Conservation (phyloP, 352 stramenopile species). For the Phytophthora sojae region DNA sequence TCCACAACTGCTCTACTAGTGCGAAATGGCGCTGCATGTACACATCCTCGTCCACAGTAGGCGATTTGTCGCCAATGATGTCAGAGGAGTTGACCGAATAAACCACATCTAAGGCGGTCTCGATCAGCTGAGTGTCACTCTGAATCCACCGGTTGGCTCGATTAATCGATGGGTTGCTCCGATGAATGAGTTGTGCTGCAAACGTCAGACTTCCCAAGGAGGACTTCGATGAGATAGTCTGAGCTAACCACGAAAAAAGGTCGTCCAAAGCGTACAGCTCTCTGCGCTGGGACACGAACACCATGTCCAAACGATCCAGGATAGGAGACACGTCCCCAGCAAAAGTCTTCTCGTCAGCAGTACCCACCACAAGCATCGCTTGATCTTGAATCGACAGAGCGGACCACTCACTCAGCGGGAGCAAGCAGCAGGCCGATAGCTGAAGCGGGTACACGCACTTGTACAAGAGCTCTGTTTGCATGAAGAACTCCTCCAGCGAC, state of each 20-base stretch:
- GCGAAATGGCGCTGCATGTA: conserved; percentile 33
- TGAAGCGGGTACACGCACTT: conserved; percentile 61
- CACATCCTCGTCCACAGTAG: conserved; percentile 18
- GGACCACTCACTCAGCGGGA: conserved; percentile 65
- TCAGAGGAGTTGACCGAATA: conserved; percentile 39
- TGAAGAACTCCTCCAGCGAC: conserved; percentile 54
- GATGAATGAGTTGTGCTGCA: conserved; percentile 63
- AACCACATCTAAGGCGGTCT: conserved; percentile 66
- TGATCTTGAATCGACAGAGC: conserved; percentile 68
- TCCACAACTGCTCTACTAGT: conserved; percentile 72
- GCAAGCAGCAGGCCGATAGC: conserved; percentile 46
- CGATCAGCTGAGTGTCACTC: conserved; percentile 54
- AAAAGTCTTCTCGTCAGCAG: conserved; percentile 21
- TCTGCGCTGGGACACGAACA: conserved; percentile 57
- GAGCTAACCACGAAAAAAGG: conserved; percentile 56
- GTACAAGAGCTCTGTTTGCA: conserved; percentile 65
- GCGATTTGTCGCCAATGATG: conserved; percentile 21
- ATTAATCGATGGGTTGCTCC: conserved; percentile 66
- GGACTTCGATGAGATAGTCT: conserved; percentile 38
- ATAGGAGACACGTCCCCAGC: conserved; percentile 16
- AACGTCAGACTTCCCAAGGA: conserved; percentile 51
- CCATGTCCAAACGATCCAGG: conserved; percentile 53
- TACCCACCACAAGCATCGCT: conserved; percentile 50
- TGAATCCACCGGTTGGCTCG: conserved; percentile 66
- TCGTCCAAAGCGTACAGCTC: conserved; percentile 59